Evolutionary conservation across 257 asterid genomes (phyloP).

Genomic region (Solanum bulbocastanum): DNA sequence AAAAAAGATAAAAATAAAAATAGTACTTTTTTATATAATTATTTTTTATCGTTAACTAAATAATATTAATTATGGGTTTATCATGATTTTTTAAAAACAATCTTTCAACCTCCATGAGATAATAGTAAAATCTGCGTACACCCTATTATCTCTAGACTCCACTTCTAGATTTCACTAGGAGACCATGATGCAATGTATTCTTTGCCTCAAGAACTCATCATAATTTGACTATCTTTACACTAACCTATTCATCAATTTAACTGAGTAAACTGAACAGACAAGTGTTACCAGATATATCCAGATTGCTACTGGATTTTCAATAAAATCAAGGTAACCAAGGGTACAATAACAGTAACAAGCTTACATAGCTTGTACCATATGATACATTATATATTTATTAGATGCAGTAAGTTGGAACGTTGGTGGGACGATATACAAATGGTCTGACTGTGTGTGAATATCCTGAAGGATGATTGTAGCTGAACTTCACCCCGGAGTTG

Average conservation of each 20-base stretch:
- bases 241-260: neutral
- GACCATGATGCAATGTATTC: neutral
- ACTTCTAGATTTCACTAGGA: neutral
- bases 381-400: neutral
- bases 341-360: neutral
- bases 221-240: neutral
- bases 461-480: slow-evolving; percentile 71
- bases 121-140: too few species aligned
- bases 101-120: too few species aligned
- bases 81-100: too few species aligned
- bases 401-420: slow-evolving; percentile 59
- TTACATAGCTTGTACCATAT: neutral
- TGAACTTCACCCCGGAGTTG: slow-evolving; percentile 61
- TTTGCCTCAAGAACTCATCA: neutral
- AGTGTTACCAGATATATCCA: neutral
- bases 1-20: too few species aligned
- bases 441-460: slow-evolving; percentile 64
- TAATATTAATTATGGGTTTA: too few species aligned
- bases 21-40: too few species aligned
- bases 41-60: too few species aligned
- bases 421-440: slow-evolving; percentile 61
- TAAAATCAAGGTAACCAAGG: neutral
- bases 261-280: neutral
- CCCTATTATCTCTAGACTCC: neutral
- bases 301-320: neutral